Evolutionary conservation across 352 stramenopile species (phyloP), one percentile per base, ranked within the genome.

Genomic region (Pelagophyceae sp.): DNA sequence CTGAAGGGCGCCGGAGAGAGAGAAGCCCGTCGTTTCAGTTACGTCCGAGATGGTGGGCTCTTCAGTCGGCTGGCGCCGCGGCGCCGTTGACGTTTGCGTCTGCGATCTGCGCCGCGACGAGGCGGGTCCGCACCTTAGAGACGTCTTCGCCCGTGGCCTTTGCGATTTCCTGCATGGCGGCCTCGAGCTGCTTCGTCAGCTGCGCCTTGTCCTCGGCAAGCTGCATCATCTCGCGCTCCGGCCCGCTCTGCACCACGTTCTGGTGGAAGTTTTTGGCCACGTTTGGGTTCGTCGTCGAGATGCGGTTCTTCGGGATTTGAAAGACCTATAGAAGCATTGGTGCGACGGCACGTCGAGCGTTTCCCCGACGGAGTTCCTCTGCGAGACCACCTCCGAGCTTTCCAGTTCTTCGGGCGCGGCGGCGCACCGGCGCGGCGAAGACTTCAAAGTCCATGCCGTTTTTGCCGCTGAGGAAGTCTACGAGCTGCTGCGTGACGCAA

Each of bases 401-500:
- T n/a, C n/a, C n/a, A n/a, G n/a, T n/a, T n/a, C n/a, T n/a, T n/a
- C n/a, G n/a, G n/a, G n/a, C n/a, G n/a, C n/a, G n/a, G n/a, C n/a
- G n/a, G n/a, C n/a, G n/a, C n/a, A n/a, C 91, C 0, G 90, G 90
- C 17, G 88, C 86, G 54, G 93, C 88, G 72, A 92, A 81, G 70
- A 95, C 90, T 81, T 92, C 63, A 77, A 83, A 80, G 65, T 82
- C 80, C 33, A 85, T 78, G 51, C 72, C 91, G 71, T 89, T 90
- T 72, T 95, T 95, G 35, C 67, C 67, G 17, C 35, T 11, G 67
- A 95, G 88, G 67, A 90, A 95, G 40, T 90, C 84, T 35, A 96
- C 84, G 64, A 96, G 96, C 63, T 90, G 87, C 72, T 91, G 85
- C 33, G 90, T 94, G 32, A 96, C 91, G 38, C 84, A 89, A 63